Conservation (phyloP, 345 rosid species). For the Geranium brycei region DNA sequence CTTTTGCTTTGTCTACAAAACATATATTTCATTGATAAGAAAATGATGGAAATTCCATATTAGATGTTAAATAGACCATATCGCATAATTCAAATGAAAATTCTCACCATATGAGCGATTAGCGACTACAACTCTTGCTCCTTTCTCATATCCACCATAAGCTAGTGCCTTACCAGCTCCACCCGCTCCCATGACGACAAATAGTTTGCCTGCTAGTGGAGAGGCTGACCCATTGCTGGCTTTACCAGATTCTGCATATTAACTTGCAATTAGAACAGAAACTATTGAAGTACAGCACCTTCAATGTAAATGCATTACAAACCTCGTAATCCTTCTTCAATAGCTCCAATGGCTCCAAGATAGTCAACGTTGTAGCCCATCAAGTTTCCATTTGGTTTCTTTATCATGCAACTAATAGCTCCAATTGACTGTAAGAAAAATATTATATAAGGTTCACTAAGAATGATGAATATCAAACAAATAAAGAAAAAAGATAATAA, state of each 20-base stretch:
- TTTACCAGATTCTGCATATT: conserved; percentile 28
- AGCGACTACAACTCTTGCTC: conserved; percentile 51
- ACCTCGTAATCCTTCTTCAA: conserved; percentile 52
- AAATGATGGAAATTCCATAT: not conserved
- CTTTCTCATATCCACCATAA: conserved; percentile 45
- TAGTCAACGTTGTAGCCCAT: conserved; percentile 47
- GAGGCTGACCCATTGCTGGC: conserved; percentile 18
- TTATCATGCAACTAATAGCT: conserved; percentile 46
- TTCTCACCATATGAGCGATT: conserved; percentile 39
- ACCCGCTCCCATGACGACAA: conserved; percentile 59
- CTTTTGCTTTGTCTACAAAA: conserved; percentile 33
- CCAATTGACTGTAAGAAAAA: conserved; percentile 32
- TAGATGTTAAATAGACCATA: not conserved
- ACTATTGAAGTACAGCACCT: not conserved
- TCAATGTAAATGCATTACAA: conserved; percentile 4
- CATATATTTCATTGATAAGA: not conserved
- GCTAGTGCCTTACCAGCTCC: conserved; percentile 65
- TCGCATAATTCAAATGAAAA: not conserved
- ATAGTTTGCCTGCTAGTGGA: conserved; percentile 48
- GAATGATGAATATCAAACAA: not conserved
- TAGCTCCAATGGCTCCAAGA: conserved; percentile 49
- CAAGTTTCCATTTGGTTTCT: conserved; percentile 44
- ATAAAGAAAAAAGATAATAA: not conserved
- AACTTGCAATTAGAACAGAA: not conserved
- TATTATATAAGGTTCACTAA: not conserved